Evolutionary conservation across 2,329 filamentous ascomycete genomes (phyloP), one percentile per base, ranked within the genome.

Genomic region (Penicillium concentricum): DNA sequence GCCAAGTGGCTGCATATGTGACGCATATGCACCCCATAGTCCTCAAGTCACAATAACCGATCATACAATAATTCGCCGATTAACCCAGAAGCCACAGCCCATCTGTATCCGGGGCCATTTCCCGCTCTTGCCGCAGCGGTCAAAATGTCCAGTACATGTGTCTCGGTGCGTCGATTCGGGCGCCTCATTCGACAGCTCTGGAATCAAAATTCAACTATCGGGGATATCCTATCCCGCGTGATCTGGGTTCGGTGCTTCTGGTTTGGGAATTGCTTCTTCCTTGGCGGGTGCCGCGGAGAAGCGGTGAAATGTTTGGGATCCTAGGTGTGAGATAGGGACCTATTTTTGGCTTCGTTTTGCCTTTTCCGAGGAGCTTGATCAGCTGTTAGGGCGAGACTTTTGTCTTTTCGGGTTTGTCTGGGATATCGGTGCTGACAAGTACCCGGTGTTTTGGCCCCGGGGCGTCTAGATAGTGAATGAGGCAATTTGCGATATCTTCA

Each of bases 111-210:
- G 15, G 24, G 16, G 2, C 28, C 4, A 34, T n/a, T 48, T 32
- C 35, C 43, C 35, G 42, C 51, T 30, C 38, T 44, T 24, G 6
- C 22, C 24, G 44, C 51, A 48, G 52, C 46, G 46, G 52, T 51
- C 52, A 51, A 55, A 30, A 50, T 41, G 16, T 51, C 45, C 45
- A 55, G 24, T 39, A 50, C 18, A 55, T 28, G 20, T 43, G 44
- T 38, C 38, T 55, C 38, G 46, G 45, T 18, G 46, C 5, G 22
- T 51, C 52, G 52, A 51, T 20, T 51, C 18, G 28, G 32, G 15
- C n/a, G 45, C 46, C 46, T 49, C 52, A 26, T 20, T 41, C 34
- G 26, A 54, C 5, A 26, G 43, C 28, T 44, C 46, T 30, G 24
- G 45, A 16, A 44, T 51, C 18, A 5, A 51, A 22, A 26, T 51